Evolutionary conservation across 2,329 filamentous ascomycete species (phyloP).

Genomic region (Aspergillus sp.): DNA sequence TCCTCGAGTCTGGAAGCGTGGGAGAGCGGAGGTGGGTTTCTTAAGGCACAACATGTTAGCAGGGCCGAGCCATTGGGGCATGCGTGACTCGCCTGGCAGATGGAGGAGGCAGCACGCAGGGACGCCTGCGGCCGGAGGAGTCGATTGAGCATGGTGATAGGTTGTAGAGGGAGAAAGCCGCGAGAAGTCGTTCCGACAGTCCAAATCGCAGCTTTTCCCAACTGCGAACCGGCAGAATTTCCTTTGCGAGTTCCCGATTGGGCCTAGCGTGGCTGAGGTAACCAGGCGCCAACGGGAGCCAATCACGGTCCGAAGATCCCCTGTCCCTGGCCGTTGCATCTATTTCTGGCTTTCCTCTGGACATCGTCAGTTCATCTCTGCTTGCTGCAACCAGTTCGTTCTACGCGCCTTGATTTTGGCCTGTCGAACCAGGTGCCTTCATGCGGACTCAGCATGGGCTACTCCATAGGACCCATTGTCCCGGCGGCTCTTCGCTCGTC

Average conservation of each 20-base stretch:
- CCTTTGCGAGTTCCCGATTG: conserved; percentile 25
- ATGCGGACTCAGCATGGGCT: not conserved
- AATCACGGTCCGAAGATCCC: conserved; percentile 26
- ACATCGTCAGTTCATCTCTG: not conserved
- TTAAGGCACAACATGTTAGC: conserved; percentile 26
- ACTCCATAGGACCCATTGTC: not conserved
- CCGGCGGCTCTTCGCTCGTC: conserved; percentile 10
- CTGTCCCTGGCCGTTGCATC: conserved; percentile 5
- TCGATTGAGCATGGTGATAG: conserved; percentile 43
- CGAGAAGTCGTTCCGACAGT: conserved; percentile 12
- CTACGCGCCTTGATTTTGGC: conserved; percentile 12
- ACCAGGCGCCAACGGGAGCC: conserved; percentile 18
- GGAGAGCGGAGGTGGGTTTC: conserved; percentile 37
- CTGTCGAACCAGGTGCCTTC: not conserved
- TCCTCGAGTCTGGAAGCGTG: conserved; percentile 37
- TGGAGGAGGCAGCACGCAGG: conserved; percentile 41
- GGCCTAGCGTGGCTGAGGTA: conserved; percentile 30
- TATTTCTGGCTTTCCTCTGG: conserved; percentile 2
- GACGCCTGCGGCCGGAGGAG: conserved; percentile 44
- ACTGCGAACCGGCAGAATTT: conserved; percentile 36
- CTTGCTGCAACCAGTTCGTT: not conserved
- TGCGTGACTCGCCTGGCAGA: conserved; percentile 33
- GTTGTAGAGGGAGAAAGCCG: conserved; percentile 17
- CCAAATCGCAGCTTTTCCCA: conserved; percentile 18
- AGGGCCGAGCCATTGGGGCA: conserved; percentile 6